Conservation (phyloP, 805 yeast species). For the Yarrowia bubula region DNA sequence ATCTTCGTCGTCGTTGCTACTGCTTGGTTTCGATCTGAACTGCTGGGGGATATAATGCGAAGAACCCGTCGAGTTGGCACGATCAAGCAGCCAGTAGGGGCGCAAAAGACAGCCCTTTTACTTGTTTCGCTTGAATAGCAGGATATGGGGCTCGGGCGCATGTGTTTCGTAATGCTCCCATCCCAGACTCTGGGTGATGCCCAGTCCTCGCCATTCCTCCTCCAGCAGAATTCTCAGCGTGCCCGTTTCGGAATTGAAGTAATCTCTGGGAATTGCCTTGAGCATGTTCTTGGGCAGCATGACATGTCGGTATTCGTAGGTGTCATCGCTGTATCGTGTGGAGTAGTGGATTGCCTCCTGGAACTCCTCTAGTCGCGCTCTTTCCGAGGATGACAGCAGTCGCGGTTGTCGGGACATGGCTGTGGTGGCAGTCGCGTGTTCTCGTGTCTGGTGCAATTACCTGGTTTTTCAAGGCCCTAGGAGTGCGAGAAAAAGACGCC, state of each 20-base stretch:
- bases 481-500: not conserved
- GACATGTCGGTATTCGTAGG: conserved; percentile 91
- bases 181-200: conserved; percentile 94
- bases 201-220: conserved; percentile 98
- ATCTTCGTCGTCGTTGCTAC: not conserved
- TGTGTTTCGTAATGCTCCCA: conserved; percentile 99
- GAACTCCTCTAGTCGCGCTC: conserved; percentile 83
- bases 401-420: conserved; percentile 43
- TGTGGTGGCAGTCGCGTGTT: not conserved
- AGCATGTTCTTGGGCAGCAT: conserved; percentile 95
- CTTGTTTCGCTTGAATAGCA: conserved; percentile 60
- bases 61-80: not conserved
- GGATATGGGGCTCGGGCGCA: conserved; percentile 97
- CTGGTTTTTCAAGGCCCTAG: not conserved
- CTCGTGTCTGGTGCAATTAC: not conserved
- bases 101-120: not conserved
- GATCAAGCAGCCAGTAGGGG: not conserved
- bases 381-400: conserved; percentile 75
- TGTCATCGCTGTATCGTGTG: conserved; percentile 87
- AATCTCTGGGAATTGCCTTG: conserved; percentile 89
- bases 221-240: conserved; percentile 85
- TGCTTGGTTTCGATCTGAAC: not conserved
- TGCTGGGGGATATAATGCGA: conserved; percentile 15
- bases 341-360: conserved; percentile 94
- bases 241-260: conserved; percentile 89